Conservation (phyloP, 805 yeast species). For the Tetrapisispora namnaoensis region DNA sequence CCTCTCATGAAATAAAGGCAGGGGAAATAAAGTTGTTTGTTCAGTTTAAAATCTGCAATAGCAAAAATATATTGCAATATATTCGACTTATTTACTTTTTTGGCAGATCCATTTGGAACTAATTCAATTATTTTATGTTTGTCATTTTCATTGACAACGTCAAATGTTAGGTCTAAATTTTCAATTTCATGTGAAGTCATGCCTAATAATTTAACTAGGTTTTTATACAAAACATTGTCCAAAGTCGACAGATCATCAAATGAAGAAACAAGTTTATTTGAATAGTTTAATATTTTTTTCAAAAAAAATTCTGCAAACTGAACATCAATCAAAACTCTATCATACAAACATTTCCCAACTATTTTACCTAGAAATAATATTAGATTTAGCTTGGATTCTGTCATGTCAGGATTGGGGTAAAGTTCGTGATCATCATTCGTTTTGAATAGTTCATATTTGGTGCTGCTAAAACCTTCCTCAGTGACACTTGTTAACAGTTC, state of each 20-base stretch:
- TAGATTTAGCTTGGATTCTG: constrained; percentile 26
- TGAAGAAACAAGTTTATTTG: constrained; percentile 31
- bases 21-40: constrained; percentile 51
- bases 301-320: constrained; percentile 82
- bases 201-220: constrained; percentile 49
- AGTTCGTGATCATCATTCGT: constrained; percentile 47
- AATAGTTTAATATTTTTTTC: constrained; percentile 48
- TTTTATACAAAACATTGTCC: constrained; percentile 58
- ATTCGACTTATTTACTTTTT: constrained; percentile 50
- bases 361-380: constrained; percentile 67
- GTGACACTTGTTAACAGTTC: constrained; percentile 74
- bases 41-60: constrained; percentile 70
- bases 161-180: constrained; percentile 51
- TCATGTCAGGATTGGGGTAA: constrained; percentile 41
- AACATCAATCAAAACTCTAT: constrained; percentile 68
- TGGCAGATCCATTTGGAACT: constrained; percentile 46
- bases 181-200: constrained; percentile 49
- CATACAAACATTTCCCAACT: constrained; percentile 84
- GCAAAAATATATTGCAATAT: constrained; percentile 66
- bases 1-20: constrained; percentile 56
- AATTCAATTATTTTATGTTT: constrained; percentile 43
- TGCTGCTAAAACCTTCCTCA: constrained; percentile 51
- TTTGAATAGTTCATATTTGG: constrained; percentile 29
- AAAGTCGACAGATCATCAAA: constrained; percentile 70
- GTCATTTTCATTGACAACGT: constrained; percentile 42